Percentiles rank a stretch among this genome's conserved stretches.
phyloP scores from a whole-genome alignment of 2,329 filamentous ascomycete genomes.

The Myriosclerotinia curreyana region DNA sequence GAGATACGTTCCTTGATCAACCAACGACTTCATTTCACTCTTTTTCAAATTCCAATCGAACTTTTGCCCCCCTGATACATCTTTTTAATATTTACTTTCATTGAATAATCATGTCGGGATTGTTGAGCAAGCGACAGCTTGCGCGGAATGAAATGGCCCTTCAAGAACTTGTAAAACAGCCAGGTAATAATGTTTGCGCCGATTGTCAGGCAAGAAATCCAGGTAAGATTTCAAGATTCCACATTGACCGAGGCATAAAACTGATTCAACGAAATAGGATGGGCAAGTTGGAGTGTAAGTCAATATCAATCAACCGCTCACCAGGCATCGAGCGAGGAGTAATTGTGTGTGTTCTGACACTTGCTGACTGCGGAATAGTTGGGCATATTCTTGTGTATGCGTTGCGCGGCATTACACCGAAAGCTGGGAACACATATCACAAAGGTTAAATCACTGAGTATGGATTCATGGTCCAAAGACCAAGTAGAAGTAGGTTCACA shows the following conservation, averaged over 20 bases:
- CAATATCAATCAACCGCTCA: constrained; percentile 5
- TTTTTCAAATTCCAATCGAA: neutral
- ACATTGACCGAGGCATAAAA: neutral
- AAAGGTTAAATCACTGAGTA: constrained; percentile 97
- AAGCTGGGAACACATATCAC: constrained; percentile 97
- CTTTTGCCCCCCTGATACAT: neutral
- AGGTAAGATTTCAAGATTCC: constrained; percentile 55
- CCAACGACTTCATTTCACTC: constrained; percentile 3
- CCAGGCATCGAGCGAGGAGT: neutral
- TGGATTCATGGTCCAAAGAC: constrained; percentile 95
- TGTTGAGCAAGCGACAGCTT: constrained; percentile 93
- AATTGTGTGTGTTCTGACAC: constrained; percentile 23
- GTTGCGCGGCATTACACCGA: constrained; percentile 90
- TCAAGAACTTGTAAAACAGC: constrained; percentile 83
- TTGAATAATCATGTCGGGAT: constrained; percentile 59
- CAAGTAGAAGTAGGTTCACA: constrained; percentile 78
- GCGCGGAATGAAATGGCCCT: constrained; percentile 91
- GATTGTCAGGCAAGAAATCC: constrained; percentile 91
- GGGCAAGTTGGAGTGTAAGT: constrained; percentile 42
- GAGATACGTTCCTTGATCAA: constrained; percentile 10
- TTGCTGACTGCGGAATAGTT: constrained; percentile 53
- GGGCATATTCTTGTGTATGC: constrained; percentile 96
- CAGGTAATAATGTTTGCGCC: constrained; percentile 90
- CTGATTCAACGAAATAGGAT: constrained; percentile 31
- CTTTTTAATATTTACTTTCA: constrained; percentile 22